phyloP scores from a whole-genome alignment of 768 basidiomycete species.

The Suillus variegatus region DNA sequence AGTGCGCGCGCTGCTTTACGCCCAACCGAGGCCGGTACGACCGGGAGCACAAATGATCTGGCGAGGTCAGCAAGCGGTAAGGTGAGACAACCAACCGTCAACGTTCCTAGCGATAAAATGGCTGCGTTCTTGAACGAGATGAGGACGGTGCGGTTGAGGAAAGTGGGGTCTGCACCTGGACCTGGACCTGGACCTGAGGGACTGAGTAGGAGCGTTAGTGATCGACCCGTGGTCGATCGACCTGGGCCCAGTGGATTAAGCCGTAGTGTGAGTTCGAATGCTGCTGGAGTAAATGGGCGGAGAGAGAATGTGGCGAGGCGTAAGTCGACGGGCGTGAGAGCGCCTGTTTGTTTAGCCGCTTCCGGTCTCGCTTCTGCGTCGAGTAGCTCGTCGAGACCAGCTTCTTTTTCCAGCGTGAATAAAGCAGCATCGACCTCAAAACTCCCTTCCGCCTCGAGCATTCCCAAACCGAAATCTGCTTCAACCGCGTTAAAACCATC shows the following conservation, averaged over 20 bases:
- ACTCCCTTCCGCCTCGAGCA: background rate
- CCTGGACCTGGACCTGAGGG: constrained; percentile 33
- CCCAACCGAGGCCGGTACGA: constrained; percentile 43
- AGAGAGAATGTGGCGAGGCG: constrained; percentile 20
- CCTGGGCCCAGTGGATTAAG: constrained; percentile 4
- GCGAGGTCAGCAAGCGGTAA: constrained; percentile 15
- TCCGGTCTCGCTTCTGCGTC: background rate
- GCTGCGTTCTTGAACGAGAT: constrained; percentile 79
- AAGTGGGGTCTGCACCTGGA: constrained; percentile 43
- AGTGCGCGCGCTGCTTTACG: constrained; percentile 69
- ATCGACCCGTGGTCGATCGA: background rate
- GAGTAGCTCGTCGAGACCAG: background rate
- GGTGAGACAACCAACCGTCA: constrained; percentile 64
- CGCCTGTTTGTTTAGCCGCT: background rate
- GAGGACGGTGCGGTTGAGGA: constrained; percentile 71
- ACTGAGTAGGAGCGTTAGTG: constrained; percentile 31
- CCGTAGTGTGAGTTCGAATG: constrained; percentile 6
- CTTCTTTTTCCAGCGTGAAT: background rate
- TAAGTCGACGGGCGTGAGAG: constrained; percentile 37
- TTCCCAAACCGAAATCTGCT: background rate
- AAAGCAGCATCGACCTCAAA: background rate
- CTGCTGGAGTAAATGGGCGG: background rate
- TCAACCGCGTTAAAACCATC: background rate
- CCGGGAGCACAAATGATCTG: constrained; percentile 52
- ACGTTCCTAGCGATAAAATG: constrained; percentile 81